These are phyloP conservation scores for Trichoderma sp. DNA, from an alignment of 2,329 filamentous ascomycete genomes.

Conservation along the genomic window DNA sequence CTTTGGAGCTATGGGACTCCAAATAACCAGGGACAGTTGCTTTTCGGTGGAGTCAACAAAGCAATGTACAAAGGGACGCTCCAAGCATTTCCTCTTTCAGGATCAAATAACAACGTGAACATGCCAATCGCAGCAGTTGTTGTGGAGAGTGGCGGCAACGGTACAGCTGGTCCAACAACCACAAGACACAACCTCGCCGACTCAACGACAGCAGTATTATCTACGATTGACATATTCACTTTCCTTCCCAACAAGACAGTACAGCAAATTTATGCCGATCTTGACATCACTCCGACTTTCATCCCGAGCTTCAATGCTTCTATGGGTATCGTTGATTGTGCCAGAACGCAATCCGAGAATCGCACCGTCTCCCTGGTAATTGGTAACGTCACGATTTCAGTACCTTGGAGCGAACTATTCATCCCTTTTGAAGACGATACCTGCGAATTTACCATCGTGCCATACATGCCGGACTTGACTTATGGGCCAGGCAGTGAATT, in stretches of 20 bases:
- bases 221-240: not conserved
- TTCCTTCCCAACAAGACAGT: not conserved
- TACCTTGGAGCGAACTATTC: not conserved
- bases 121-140: not conserved
- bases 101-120: not conserved
- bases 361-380: not conserved
- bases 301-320: not conserved
- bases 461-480: not conserved
- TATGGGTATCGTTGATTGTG: not conserved
- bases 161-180: not conserved
- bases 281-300: not conserved
- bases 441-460: not conserved
- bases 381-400: not conserved
- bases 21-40: not conserved
- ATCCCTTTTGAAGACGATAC: not conserved
- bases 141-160: not conserved
- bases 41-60: not conserved
- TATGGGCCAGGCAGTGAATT: not conserved
- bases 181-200: not conserved
- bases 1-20: not conserved
- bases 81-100: not conserved
- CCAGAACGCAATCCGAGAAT: not conserved
- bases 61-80: not conserved
- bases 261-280: not conserved
- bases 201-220: not conserved